A percentile compares a stretch with the other conserved stretches of the same genome.
These are phyloP conservation scores for Tephrocybe rancida DNA, from an alignment of 768 basidiomycete species.

Conservation along the genomic window DNA sequence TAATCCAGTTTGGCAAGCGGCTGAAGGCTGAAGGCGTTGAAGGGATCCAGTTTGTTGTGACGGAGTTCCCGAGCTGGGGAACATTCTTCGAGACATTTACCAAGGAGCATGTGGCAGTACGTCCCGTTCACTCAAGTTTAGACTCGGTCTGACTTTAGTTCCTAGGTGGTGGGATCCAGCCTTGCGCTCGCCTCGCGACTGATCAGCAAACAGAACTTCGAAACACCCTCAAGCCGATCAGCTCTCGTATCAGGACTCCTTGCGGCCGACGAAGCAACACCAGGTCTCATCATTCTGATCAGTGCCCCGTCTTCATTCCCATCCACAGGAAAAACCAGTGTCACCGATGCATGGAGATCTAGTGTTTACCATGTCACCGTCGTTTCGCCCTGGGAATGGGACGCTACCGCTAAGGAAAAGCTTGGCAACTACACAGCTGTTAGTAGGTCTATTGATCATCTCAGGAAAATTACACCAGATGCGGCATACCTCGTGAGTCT, in stretches of 20 bases:
- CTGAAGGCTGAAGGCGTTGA: constrained; percentile 24
- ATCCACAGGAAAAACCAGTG: constrained; percentile 38
- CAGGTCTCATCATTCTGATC: constrained; percentile 44
- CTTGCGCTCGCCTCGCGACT: constrained; percentile 47
- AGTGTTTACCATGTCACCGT: constrained; percentile 50
- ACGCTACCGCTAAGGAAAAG: constrained; percentile 41
- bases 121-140: constrained; percentile 9
- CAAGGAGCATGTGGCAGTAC: constrained; percentile 38
- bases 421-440: constrained; percentile 30
- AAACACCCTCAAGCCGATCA: constrained; percentile 26
- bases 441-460: constrained; percentile 38
- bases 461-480: constrained; percentile 44
- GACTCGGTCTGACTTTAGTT: background rate
- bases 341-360: constrained; percentile 45
- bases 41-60: constrained; percentile 30
- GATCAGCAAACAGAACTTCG: constrained; percentile 41
- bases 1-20: constrained; percentile 37
- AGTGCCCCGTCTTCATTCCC: constrained; percentile 38
- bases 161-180: constrained; percentile 39
- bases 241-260: constrained; percentile 39
- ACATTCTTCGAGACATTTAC: constrained; percentile 42
- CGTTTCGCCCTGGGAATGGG: constrained; percentile 46
- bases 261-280: constrained; percentile 34
- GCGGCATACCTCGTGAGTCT: constrained; percentile 45
- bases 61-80: constrained; percentile 44